Conservation (phyloP, 352 stramenopile genomes). For the Phytopythium oedochilum region DNA sequence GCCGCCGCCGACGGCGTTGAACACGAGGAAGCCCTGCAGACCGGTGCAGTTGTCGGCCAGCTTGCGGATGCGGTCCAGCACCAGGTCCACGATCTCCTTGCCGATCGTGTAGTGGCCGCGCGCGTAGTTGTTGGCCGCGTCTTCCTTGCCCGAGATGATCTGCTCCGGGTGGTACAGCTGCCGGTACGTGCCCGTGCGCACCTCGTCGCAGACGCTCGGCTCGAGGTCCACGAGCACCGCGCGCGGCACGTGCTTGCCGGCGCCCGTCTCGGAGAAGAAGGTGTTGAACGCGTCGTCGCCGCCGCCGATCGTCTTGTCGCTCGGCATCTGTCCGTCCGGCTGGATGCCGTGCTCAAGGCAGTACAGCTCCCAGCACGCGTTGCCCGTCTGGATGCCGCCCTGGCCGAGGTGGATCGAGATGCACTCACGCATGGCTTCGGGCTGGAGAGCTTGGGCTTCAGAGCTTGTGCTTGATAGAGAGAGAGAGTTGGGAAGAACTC, state of each 20-base stretch:
- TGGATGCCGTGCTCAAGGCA: slow-evolving; percentile 89
- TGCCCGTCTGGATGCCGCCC: slow-evolving; percentile 68
- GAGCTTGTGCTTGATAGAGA: too few species aligned
- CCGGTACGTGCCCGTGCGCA: slow-evolving; percentile 92
- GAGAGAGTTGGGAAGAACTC: too few species aligned
- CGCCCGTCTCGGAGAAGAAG: slow-evolving; percentile 86
- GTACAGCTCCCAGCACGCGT: slow-evolving; percentile 88
- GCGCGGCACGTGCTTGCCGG: slow-evolving; percentile 46
- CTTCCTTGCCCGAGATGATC: slow-evolving; percentile 96
- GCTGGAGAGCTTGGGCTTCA: too few species aligned
- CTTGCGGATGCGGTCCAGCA: slow-evolving; percentile 41
- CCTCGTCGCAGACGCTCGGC: slow-evolving; percentile 94
- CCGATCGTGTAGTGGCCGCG: slow-evolving; percentile 91
- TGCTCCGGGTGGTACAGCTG: slow-evolving; percentile 97
- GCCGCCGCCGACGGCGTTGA: slow-evolving; percentile 96
- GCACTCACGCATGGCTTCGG: slow-evolving; percentile 80
- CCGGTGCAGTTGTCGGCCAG: slow-evolving; percentile 96
- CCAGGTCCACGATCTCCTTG: slow-evolving; percentile 63
- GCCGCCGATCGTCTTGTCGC: slow-evolving; percentile 5
- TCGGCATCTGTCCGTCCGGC: slow-evolving; percentile 56
- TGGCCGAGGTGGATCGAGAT: slow-evolving; percentile 95
- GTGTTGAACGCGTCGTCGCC: slow-evolving; percentile 46
- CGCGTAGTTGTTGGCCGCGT: slow-evolving; percentile 86
- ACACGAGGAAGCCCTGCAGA: slow-evolving; percentile 98
- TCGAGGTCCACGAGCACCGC: slow-evolving; percentile 97